phyloP scores from a whole-genome alignment of 331 rosid genomes.

The Spiraea crenata region DNA sequence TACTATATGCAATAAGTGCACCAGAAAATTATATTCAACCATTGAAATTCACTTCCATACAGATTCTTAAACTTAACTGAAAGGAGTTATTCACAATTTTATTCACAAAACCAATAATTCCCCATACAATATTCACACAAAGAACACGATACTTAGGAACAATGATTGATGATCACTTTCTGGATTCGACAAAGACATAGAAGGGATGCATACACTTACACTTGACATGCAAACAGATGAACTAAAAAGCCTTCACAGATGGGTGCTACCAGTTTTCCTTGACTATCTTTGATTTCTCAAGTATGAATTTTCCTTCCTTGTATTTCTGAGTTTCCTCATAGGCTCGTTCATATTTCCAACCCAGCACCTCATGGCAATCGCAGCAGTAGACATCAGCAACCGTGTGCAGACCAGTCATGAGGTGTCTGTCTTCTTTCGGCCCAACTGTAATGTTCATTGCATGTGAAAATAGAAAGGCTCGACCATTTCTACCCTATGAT shows the following conservation, averaged over 20 bases:
- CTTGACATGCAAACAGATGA: slow-evolving; percentile 8
- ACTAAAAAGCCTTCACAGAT: not conserved
- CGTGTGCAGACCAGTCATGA: slow-evolving; percentile 44
- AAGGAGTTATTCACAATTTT: slow-evolving; percentile 7
- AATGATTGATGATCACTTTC: slow-evolving; percentile 5
- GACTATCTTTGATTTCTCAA: slow-evolving; percentile 46
- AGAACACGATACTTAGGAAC: slow-evolving; percentile 15
- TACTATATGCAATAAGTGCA: not conserved
- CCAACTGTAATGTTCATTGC: slow-evolving; percentile 37
- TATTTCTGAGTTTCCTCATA: slow-evolving; percentile 43
- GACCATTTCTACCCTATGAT: slow-evolving; percentile 51
- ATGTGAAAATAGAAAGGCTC: slow-evolving; percentile 64
- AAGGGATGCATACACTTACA: slow-evolving; percentile 18
- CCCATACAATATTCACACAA: slow-evolving; percentile 29
- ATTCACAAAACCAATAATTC: slow-evolving; percentile 23
- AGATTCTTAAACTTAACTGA: not conserved
- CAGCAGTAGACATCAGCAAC: slow-evolving; percentile 45
- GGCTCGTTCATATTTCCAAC: slow-evolving; percentile 50
- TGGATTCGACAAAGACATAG: slow-evolving; percentile 17
- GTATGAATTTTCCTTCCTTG: slow-evolving; percentile 47
- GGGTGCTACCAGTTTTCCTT: slow-evolving; percentile 41
- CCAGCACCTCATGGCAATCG: slow-evolving; percentile 40
- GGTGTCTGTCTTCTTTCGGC: slow-evolving; percentile 41
- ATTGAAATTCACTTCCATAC: not conserved
- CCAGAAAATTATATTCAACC: not conserved